phyloP scores from a whole-genome alignment of 2,329 filamentous ascomycete species.

The Geosmithia flava region DNA sequence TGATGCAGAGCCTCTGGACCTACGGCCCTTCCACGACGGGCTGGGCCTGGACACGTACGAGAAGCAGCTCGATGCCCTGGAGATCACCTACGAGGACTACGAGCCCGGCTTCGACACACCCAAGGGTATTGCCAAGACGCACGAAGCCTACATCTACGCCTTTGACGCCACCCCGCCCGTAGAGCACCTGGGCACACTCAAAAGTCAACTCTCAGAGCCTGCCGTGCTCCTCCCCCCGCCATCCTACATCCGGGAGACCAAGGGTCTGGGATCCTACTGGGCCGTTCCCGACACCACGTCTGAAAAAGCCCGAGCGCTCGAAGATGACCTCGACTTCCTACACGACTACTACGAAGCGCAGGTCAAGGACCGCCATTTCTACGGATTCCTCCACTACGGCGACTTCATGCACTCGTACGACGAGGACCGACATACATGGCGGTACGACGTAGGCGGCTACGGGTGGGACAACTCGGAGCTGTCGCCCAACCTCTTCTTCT shows the following conservation, averaged over 20 bases:
- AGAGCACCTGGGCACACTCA: conserved; percentile 28
- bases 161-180: conserved; percentile 37
- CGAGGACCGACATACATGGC: conserved; percentile 42
- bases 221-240: conserved; percentile 35
- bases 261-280: conserved; percentile 42
- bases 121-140: conserved; percentile 44
- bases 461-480: conserved; percentile 54
- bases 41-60: conserved; percentile 40
- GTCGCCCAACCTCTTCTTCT: conserved; percentile 48
- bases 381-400: conserved; percentile 49
- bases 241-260: conserved; percentile 32
- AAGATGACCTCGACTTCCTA: conserved; percentile 40
- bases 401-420: conserved; percentile 54
- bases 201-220: conserved; percentile 32
- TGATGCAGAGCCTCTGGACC: conserved; percentile 38
- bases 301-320: conserved; percentile 24
- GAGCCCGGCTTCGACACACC: conserved; percentile 41
- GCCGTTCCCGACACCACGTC: conserved; percentile 17
- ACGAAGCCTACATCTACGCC: conserved; percentile 38
- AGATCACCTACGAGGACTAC: conserved; percentile 52
- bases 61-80: conserved; percentile 45
- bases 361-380: conserved; percentile 44
- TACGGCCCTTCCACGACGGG: conserved; percentile 44
- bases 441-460: conserved; percentile 50
- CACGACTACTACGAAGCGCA: conserved; percentile 41